phyloP scores from a whole-genome alignment of 1,284 basidiomycete genomes.

The Fistulinella cinereoalba region DNA sequence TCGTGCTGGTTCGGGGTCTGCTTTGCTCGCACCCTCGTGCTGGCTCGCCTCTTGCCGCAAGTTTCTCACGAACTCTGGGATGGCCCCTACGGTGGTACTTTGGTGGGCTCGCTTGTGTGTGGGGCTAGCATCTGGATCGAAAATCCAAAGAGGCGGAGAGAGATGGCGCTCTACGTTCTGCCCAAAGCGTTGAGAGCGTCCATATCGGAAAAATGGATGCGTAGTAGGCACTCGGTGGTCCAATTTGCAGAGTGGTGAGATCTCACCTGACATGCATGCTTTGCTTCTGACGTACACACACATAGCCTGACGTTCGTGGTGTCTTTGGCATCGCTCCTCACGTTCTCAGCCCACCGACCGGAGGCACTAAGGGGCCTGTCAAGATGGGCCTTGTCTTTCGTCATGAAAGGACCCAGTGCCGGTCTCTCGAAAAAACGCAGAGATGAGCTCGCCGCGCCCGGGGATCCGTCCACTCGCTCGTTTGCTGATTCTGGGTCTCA shows the following conservation, averaged over 20 bases:
- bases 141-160: constrained; percentile 62
- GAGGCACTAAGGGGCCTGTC: constrained; percentile 67
- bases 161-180: constrained; percentile 75
- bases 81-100: constrained; percentile 63
- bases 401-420: constrained; percentile 56
- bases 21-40: constrained; percentile 57
- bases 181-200: constrained; percentile 64
- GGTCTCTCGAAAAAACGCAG: constrained; percentile 47
- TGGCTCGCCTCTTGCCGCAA: constrained; percentile 59
- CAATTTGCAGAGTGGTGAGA: constrained; percentile 53
- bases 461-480: constrained; percentile 5
- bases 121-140: constrained; percentile 76
- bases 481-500: background rate
- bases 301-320: constrained; percentile 51
- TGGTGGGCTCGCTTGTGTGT: constrained; percentile 68
- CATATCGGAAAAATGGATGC: constrained; percentile 53
- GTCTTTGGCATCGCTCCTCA: constrained; percentile 63
- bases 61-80: constrained; percentile 76
- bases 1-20: constrained; percentile 69
- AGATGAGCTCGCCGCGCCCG: constrained; percentile 26
- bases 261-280: constrained; percentile 5
- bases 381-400: constrained; percentile 63
- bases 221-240: constrained; percentile 39
- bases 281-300: constrained; percentile 7
- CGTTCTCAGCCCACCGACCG: constrained; percentile 57